Percentiles rank a stretch among this genome's conserved stretches.
Evolutionary conservation across 2,329 filamentous ascomycete genomes (phyloP).

Genomic region (Fusarium sp.): DNA sequence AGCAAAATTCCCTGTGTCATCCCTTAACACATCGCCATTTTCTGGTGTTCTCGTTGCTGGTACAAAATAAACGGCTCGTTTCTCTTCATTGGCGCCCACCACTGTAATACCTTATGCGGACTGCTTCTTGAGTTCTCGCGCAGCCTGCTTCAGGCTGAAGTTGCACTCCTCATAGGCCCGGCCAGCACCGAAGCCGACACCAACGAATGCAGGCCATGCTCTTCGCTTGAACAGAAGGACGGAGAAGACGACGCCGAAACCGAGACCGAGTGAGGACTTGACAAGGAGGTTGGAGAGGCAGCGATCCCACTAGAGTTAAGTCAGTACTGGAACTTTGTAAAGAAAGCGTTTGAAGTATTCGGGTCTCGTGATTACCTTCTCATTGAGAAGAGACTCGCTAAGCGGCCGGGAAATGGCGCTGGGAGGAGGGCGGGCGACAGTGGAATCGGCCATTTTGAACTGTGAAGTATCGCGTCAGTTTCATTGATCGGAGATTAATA

Average conservation of each 20-base stretch:
- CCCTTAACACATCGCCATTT: constrained; percentile 37
- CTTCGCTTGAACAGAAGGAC: constrained; percentile 98
- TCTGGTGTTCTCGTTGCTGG: constrained; percentile 39
- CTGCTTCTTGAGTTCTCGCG: constrained; percentile 66
- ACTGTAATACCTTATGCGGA: constrained; percentile 48
- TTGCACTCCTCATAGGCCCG: constrained; percentile 99
- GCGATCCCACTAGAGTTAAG: constrained; percentile 84
- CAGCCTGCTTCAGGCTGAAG: constrained; percentile 74
- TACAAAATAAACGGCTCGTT: constrained; percentile 34
- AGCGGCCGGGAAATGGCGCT: constrained; percentile 82
- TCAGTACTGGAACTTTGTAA: constrained; percentile 29
- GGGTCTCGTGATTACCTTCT: constrained; percentile 78
- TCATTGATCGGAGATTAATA: constrained; percentile 5
- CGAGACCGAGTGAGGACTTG: constrained; percentile 93
- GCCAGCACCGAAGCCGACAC: constrained; percentile 93
- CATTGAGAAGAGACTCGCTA: constrained; percentile 97
- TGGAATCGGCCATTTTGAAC: constrained; percentile 65
- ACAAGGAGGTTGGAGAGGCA: constrained; percentile 98
- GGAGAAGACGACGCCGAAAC: constrained; percentile 98
- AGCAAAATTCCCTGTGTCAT: constrained; percentile 30
- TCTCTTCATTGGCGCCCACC: neutral
- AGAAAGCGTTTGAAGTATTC: neutral
- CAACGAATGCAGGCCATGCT: constrained; percentile 96
- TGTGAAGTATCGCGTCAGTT: constrained; percentile 34
- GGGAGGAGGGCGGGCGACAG: constrained; percentile 60